Evolutionary conservation across 441 rosid genomes (phyloP), one percentile per base, ranked within the genome.

Genomic region (Adansonia gregorii): DNA sequence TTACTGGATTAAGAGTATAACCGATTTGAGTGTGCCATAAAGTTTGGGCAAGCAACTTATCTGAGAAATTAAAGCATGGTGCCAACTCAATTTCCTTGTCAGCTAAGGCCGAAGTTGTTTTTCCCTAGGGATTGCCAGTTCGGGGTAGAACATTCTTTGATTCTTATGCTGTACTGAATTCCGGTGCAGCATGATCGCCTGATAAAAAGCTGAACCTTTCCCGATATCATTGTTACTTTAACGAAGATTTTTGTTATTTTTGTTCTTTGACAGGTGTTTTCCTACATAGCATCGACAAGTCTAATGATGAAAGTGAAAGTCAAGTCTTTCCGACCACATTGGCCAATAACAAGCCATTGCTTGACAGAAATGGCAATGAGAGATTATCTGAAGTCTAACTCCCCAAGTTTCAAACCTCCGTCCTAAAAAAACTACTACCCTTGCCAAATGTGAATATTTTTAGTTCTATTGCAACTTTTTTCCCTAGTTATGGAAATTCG

Each of bases 181-280:
- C 12, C 1, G 60, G 14, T 31, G n/a, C 10, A 4, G 27, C 39
- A 22, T 60, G 41, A 60, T 9, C 3, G 17, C 45, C 19, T 27
- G 45, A 31, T 61, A 1, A 24, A 12, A 61, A 4, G 17, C 8
- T 27, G 17, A 24, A 27, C 8, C 6, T 63, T 61, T 63, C 14
- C 67, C 19, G 0, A 8, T 4, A 14, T 31, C 19, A 15, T 64
- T 14, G 3, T 15, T 3, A 55, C 12, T 8, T 27, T 48, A 67
- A 54, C 17, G 51, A 67, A 76, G 6, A 12, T 14, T 63, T 20
- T 17, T 46, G 48, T 48, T 76, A 41, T 55, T 46, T 64, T 9
- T 73, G 54, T 77, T 27, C 19, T 76, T 84, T 74, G 52, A 71
- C 88, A 92, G 98, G 97, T 39, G 78, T 88, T 70, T 92, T 92